Conservation (phyloP, 352 stramenopile species). For the Lagenidium sp. region DNA sequence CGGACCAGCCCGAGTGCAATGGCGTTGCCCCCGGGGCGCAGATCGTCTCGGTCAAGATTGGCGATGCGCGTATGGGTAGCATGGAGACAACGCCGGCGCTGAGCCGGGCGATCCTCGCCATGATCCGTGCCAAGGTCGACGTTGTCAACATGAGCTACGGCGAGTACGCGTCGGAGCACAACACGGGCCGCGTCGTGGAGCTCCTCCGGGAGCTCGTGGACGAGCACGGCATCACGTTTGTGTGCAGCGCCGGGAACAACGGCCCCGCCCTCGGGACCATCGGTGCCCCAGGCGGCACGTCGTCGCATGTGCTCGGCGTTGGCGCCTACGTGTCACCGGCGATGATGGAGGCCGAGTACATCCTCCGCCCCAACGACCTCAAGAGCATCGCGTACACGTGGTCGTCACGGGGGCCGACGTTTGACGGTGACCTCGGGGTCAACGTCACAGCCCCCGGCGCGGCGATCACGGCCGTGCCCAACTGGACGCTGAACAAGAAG, state of each 20-base stretch:
- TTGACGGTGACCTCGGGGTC: conserved; percentile 88
- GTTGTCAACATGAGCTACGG: conserved; percentile 97
- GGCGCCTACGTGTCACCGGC: conserved; percentile 92
- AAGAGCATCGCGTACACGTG: conserved; percentile 85
- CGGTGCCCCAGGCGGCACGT: conserved; percentile 87
- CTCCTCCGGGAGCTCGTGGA: conserved; percentile 87
- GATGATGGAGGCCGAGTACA: conserved; percentile 93
- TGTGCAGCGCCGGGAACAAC: conserved; percentile 93
- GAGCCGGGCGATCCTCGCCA: conserved; percentile 86
- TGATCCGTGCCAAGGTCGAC: conserved; percentile 85
- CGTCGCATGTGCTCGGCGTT: conserved; percentile 86
- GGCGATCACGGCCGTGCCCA: conserved; percentile 91
- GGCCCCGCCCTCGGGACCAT: conserved; percentile 93
- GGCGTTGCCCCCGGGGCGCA: conserved; percentile 92
- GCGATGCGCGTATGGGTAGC: conserved; percentile 87
- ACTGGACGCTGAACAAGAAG: conserved; percentile 94
- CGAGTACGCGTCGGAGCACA: conserved; percentile 85
- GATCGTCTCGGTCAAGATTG: conserved; percentile 93
- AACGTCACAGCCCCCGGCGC: conserved; percentile 91
- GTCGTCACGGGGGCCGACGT: conserved; percentile 87
- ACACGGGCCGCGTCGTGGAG: conserved; percentile 86
- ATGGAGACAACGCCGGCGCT: conserved; percentile 93
- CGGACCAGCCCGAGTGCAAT: conserved; percentile 80
- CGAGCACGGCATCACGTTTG: conserved; percentile 90
- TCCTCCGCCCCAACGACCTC: conserved; percentile 65